Base-by-base conservation (phyloP, 2,329 filamentous ascomycete genomes). In the Colletotrichum sp. region DNA sequence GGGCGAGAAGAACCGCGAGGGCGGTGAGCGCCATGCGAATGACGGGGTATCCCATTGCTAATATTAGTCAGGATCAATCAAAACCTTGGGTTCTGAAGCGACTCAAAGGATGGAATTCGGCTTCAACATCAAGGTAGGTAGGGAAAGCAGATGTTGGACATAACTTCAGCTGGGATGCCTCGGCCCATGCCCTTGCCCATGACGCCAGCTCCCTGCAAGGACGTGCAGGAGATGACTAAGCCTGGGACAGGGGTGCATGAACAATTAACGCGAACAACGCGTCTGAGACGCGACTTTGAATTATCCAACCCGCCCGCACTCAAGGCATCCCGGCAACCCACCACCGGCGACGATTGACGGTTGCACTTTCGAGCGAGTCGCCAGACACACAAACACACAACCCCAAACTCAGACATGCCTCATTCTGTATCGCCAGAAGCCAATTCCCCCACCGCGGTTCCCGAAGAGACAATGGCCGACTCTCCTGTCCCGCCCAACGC, bases 361-460 rank as follows among this genome's bases (percentile, higher is more conserved):
- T 21, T 52, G 44, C 44, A 21, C 10, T 52, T 52, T 52, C 44
- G 44, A 52, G n/a, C 44, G 2, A 52, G 44, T 52, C 44, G 44
- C n/a, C 44, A 52, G 44, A 52, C 44, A 52, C n/a, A 21, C 44
- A 21, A 52, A 24, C n/a, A 13, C n/a, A 52, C 3, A 2, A 49
- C 44, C 3, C 6, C n/a, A 52, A 26, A 24, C 13, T 8, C n/a
- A 55, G 69, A 57, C 62, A 90, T 90, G 88, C 88, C 88, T 49
- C 88, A 90, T 78, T 88, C 87, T 8, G 80, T 86, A 44, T 79
- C 85, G 5, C 80, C 82, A n/a, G 80, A 82, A 52, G 72, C 80
- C 34, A 79, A 78, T 49, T 81, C 80, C 71, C 80, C 81, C 78
- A 34, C n/a, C 24, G 79, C 78, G 32, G 79, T 80, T 72, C 80